These are phyloP conservation scores for Phytopythium montanum DNA, from an alignment of 352 stramenopile genomes.

Conservation along the genomic window DNA sequence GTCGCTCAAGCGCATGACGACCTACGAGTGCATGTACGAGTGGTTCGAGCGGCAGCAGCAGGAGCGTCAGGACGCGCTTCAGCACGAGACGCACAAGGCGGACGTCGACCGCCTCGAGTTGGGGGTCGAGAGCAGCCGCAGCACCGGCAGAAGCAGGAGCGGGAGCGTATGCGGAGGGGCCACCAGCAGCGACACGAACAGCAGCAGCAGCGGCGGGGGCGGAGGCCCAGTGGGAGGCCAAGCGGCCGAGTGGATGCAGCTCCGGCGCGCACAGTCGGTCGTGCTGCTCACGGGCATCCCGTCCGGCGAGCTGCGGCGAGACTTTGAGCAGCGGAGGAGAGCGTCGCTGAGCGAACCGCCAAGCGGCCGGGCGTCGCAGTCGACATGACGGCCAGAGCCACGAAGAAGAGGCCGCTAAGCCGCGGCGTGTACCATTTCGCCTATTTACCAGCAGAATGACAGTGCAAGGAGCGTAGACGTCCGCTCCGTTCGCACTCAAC, in stretches of 20 bases:
- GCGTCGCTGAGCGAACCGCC: conserved; percentile 2
- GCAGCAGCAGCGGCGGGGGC: background rate
- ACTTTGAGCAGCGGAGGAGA: conserved; percentile 5
- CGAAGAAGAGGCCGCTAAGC: background rate
- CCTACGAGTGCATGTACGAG: conserved; percentile 57
- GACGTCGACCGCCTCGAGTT: conserved; percentile 1
- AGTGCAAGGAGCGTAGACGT: background rate
- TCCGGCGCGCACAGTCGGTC: conserved; percentile 4
- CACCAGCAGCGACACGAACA: background rate
- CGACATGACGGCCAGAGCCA: background rate
- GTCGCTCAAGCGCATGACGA: conserved; percentile 36
- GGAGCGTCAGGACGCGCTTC: background rate
- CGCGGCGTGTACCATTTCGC: conserved; percentile 2
- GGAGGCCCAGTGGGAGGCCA: background rate
- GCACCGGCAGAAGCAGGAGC: background rate
- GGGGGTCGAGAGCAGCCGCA: background rate
- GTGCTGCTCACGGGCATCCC: conserved; percentile 5
- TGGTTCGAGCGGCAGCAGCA: conserved; percentile 18
- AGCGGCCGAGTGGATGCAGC: background rate
- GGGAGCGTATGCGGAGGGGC: background rate
- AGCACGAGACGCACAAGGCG: background rate
- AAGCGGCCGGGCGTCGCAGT: background rate
- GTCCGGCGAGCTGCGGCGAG: conserved; percentile 2
- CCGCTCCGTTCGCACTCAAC: background rate
- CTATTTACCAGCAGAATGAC: background rate